Conservation (phyloP, 441 rosid species). For the Corymbia calophylla region DNA sequence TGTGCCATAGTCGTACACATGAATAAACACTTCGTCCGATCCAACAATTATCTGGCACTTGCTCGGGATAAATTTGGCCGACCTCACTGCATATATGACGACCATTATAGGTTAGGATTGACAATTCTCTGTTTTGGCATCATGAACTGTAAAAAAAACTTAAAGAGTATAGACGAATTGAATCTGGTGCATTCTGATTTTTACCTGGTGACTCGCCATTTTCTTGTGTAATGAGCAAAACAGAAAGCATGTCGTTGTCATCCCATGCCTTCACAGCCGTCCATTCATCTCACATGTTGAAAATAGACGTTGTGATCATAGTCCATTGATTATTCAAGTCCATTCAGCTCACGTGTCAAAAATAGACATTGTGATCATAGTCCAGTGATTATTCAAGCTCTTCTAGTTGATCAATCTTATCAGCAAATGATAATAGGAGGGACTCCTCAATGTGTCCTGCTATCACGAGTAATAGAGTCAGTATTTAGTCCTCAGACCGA, state of each 20-base stretch:
- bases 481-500: neutral
- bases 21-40: neutral
- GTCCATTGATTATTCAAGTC: too few species aligned
- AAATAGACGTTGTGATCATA: too few species aligned
- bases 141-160: neutral
- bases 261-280: too few species aligned
- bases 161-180: too few species aligned
- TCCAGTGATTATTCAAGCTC: too few species aligned
- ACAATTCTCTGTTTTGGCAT: neutral
- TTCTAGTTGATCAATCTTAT: too few species aligned
- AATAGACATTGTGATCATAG: too few species aligned
- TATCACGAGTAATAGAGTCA: conserved; percentile 5
- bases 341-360: too few species aligned
- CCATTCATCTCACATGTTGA: too few species aligned
- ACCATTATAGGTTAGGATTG: too few species aligned
- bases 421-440: rapidly evolving
- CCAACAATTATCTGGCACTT: neutral
- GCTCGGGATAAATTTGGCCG: conserved; percentile 36
- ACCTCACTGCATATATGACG: conserved; percentile 42
- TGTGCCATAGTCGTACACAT: neutral
- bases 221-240: too few species aligned
- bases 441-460: conserved; percentile 17
- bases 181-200: neutral
- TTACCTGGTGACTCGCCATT: conserved; percentile 29
- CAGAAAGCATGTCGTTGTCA: too few species aligned